Evolutionary conservation across 75 land plant genomes (phyloP).

Genomic region (Selaginella moellendorffii): DNA sequence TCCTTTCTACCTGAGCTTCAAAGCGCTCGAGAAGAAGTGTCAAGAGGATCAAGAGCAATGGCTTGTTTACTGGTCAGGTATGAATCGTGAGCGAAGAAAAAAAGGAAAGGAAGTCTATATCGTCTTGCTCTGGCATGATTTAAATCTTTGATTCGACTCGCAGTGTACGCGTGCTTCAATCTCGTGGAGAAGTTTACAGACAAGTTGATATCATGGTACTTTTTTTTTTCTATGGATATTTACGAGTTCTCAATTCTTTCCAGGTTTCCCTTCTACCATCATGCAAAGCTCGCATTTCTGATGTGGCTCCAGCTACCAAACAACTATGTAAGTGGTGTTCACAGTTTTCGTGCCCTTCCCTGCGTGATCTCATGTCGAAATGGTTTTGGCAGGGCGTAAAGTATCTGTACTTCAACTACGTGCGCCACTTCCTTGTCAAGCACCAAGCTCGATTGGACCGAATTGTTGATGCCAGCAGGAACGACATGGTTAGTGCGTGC

Average conservation of each 20-base stretch:
- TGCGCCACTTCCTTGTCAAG: conserved; percentile 57
- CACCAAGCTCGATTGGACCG: conserved; percentile 58
- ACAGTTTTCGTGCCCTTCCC: no score
- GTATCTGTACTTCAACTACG: conserved; percentile 35
- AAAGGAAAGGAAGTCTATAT: no score
- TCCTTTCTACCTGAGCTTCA: conserved; percentile 65
- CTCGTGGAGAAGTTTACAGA: conserved; percentile 53
- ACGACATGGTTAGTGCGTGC: background rate
- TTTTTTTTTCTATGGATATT: background rate
- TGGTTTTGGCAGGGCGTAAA: conserved; percentile 49
- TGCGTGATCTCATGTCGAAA: no score
- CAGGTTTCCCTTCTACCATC: conserved; percentile 89
- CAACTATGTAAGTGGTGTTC: conserved; percentile 40
- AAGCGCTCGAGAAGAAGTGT: conserved; percentile 53
- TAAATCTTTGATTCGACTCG: no score
- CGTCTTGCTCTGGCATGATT: no score
- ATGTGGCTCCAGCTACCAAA: conserved; percentile 92
- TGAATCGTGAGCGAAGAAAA: no score
- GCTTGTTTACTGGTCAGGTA: conserved; percentile 82
- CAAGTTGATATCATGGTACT: conserved; percentile 61
- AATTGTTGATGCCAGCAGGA: conserved; percentile 26
- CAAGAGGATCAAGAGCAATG: conserved; percentile 49
- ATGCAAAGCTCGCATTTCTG: conserved; percentile 80
- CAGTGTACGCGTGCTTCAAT: conserved; percentile 79
- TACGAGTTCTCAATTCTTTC: background rate